These are phyloP conservation scores for Diutina mesorugosa DNA, from an alignment of 1,139 yeast genomes.

Conservation along the genomic window DNA sequence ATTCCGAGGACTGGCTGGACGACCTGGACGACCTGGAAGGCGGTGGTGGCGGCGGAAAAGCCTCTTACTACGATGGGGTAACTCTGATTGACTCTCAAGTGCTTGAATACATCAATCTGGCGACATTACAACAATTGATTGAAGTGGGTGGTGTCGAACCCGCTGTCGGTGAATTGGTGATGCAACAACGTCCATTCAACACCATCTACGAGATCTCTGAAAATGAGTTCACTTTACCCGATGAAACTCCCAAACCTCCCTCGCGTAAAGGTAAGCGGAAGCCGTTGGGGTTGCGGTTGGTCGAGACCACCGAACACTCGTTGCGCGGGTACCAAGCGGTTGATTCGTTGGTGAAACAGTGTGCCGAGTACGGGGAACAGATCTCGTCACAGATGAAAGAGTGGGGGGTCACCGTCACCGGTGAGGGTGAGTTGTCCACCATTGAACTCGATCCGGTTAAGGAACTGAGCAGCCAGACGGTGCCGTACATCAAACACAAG, in stretches of 20 bases:
- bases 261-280: conserved; percentile 19
- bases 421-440: conserved; percentile 48
- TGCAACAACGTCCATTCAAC: conserved; percentile 54
- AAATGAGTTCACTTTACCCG: conserved; percentile 28
- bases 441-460: conserved; percentile 26
- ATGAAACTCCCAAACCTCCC: conserved; percentile 9
- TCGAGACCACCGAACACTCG: conserved; percentile 57
- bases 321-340: conserved; percentile 88
- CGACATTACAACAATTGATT: conserved; percentile 59
- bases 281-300: conserved; percentile 61
- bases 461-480: conserved; percentile 6
- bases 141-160: conserved; percentile 70
- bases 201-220: conserved; percentile 46
- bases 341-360: conserved; percentile 73
- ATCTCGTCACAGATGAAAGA: conserved; percentile 61
- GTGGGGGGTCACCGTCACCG: conserved; percentile 78
- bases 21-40: conserved; percentile 25
- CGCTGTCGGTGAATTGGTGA: conserved; percentile 49
- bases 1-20: conserved; percentile 23
- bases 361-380: conserved; percentile 63
- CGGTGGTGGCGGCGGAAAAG: conserved; percentile 29
- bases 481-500: conserved; percentile 49
- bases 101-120: conserved; percentile 66
- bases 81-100: conserved; percentile 49
- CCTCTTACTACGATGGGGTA: conserved; percentile 25